Evolutionary conservation across 352 stramenopile genomes (phyloP).

Genomic region (Phytophthora pisi): DNA sequence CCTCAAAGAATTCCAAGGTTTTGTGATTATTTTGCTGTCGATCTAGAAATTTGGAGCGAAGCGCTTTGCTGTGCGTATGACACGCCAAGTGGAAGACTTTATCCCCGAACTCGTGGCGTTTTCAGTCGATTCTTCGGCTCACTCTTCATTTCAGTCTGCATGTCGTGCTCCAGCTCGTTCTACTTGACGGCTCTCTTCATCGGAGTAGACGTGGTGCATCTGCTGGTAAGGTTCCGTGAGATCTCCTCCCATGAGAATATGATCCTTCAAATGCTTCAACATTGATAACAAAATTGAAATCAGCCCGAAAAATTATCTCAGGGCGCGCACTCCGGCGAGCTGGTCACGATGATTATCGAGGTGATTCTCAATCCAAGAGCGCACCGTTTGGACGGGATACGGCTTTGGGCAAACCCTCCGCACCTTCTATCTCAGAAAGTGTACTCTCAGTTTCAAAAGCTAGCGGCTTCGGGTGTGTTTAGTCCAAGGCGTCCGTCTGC

Average conservation of each 20-base stretch:
- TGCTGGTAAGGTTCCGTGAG: constrained; percentile 8
- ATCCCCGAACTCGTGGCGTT: constrained; percentile 10
- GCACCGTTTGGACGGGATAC: too few relatives aligned
- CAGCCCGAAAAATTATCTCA: too few relatives aligned
- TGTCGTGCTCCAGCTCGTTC: constrained; percentile 7
- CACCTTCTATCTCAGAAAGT: too few relatives aligned
- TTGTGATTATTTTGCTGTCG: constrained; percentile 2
- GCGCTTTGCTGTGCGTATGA: neutral
- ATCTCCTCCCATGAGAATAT: neutral
- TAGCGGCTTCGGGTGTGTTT: too few relatives aligned
- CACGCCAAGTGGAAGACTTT: neutral
- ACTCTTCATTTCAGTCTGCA: constrained; percentile 25
- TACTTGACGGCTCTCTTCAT: constrained; percentile 8
- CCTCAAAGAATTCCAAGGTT: neutral
- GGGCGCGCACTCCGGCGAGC: too few relatives aligned
- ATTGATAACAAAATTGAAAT: too few relatives aligned
- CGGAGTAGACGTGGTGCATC: neutral
- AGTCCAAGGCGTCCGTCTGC: too few relatives aligned
- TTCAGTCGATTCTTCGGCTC: constrained; percentile 14
- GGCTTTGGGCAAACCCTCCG: too few relatives aligned
- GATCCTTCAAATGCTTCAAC: neutral
- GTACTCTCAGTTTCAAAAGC: too few relatives aligned
- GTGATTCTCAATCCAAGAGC: too few relatives aligned
- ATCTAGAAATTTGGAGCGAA: constrained; percentile 15
- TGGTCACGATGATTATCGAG: too few relatives aligned